Conservation (phyloP, 1,284 basidiomycete species). For the Flammula alnicola region DNA sequence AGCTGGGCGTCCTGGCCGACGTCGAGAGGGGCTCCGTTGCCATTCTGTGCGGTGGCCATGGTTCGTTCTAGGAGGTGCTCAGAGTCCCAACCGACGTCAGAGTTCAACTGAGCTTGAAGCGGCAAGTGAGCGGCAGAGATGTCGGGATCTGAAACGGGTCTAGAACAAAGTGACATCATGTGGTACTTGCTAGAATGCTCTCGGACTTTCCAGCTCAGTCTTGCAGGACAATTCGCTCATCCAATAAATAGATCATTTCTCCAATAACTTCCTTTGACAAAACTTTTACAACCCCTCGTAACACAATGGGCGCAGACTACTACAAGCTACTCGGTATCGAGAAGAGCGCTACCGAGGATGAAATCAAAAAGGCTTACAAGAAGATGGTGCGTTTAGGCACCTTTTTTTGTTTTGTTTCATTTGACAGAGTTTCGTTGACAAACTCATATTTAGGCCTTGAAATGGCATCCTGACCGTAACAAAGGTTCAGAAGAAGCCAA, state of each 20-base stretch:
- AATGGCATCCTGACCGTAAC: conserved; percentile 94
- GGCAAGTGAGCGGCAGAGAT: background rate
- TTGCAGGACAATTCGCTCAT: conserved; percentile 1
- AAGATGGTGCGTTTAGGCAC: conserved; percentile 60
- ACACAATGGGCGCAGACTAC: conserved; percentile 77
- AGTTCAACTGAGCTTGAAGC: background rate
- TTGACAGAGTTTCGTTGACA: conserved; percentile 31
- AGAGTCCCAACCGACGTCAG: too few relatives aligned
- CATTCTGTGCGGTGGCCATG: conserved; percentile 14
- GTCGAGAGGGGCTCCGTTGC: conserved; percentile 2
- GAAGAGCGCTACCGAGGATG: conserved; percentile 78
- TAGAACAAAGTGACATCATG: conserved; percentile 33
- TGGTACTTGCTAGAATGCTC: conserved; percentile 37
- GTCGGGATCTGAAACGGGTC: conserved; percentile 9
- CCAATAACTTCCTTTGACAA: background rate
- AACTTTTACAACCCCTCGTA: conserved; percentile 4
- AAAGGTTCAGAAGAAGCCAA: conserved; percentile 82
- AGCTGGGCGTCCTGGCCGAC: conserved; percentile 18
- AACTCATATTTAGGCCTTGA: conserved; percentile 67
- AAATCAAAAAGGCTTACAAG: conserved; percentile 87
- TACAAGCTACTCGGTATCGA: conserved; percentile 81
- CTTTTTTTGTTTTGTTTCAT: background rate
- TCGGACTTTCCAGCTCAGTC: conserved; percentile 16
- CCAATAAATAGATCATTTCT: conserved; percentile 13
- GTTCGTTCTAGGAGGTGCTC: too few relatives aligned